These are phyloP conservation scores for Balansia obtecta DNA, from an alignment of 2,329 filamentous ascomycete species.

Conservation along the genomic window DNA sequence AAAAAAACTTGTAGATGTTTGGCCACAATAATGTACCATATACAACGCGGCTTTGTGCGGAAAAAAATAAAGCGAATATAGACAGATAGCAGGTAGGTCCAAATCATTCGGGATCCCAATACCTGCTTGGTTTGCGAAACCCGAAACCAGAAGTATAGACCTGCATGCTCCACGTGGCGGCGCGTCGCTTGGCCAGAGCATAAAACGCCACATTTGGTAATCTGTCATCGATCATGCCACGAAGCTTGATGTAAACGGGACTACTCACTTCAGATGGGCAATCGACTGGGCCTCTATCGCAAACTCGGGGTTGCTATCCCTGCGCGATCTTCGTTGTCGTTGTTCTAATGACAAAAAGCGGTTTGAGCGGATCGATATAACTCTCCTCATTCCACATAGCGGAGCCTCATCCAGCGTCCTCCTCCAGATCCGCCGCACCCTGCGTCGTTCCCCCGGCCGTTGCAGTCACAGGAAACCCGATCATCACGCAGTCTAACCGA, in stretches of 20 bases:
- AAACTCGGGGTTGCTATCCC: background rate
- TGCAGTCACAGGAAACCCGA: background rate
- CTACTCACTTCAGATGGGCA: background rate
- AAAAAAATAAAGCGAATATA: too few relatives aligned
- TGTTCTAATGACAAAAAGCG: background rate
- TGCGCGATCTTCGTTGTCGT: background rate
- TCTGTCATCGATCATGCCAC: background rate
- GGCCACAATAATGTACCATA: too few relatives aligned
- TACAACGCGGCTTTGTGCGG: too few relatives aligned
- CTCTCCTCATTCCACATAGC: too few relatives aligned
- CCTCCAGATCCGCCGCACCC: background rate
- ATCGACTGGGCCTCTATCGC: background rate
- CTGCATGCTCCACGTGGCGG: background rate
- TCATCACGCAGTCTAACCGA: background rate
- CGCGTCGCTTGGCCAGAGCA: background rate
- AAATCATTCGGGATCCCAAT: too few relatives aligned
- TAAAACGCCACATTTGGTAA: background rate
- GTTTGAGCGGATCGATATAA: background rate
- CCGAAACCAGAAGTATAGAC: background rate
- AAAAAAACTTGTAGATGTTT: too few relatives aligned
- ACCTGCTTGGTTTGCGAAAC: background rate
- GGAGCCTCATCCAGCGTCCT: too few relatives aligned
- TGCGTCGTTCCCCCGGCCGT: background rate
- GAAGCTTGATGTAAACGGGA: background rate
- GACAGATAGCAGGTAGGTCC: too few relatives aligned